Evolutionary conservation across 1,284 basidiomycete genomes (phyloP).

Genomic region (Kwoniella shivajii): DNA sequence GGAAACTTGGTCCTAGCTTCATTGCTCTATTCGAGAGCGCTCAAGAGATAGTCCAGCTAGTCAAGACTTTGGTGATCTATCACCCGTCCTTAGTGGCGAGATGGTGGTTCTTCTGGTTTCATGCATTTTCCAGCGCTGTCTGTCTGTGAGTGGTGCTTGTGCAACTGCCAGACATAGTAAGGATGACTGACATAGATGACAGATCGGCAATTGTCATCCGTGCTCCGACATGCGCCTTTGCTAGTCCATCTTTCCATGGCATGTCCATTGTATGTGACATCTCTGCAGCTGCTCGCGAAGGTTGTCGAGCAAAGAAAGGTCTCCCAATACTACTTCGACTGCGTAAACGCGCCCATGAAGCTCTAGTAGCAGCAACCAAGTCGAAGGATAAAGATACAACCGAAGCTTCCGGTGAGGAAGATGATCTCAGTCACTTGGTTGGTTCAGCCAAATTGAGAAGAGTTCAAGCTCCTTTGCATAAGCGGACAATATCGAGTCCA

Average conservation of each 20-base stretch:
- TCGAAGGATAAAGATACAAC: slow-evolving; percentile 4
- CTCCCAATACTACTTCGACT: slow-evolving; percentile 45
- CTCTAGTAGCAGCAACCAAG: slow-evolving; percentile 24
- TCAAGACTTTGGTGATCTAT: slow-evolving; percentile 50
- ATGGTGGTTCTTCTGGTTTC: slow-evolving; percentile 55
- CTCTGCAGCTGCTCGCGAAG: slow-evolving; percentile 42
- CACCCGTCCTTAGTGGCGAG: slow-evolving; percentile 49
- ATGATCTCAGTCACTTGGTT: slow-evolving; percentile 44
- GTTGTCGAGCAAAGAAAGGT: slow-evolving; percentile 50
- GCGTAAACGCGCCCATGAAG: slow-evolving; percentile 41
- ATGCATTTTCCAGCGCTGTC: slow-evolving; percentile 49
- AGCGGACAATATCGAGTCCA: slow-evolving; percentile 13
- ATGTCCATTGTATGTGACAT: slow-evolving; percentile 51
- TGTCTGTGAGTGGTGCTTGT: slow-evolving; percentile 41
- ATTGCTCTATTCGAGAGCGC: slow-evolving; percentile 48
- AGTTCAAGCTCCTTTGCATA: slow-evolving; percentile 15
- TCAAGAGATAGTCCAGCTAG: slow-evolving; percentile 50
- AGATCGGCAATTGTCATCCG: slow-evolving; percentile 49
- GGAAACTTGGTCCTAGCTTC: slow-evolving; percentile 43
- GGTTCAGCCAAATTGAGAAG: slow-evolving; percentile 34
- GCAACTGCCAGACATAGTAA: background rate
- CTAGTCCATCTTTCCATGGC: slow-evolving; percentile 45
- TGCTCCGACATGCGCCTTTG: slow-evolving; percentile 50
- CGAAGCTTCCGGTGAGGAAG: slow-evolving; percentile 26
- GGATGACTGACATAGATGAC: background rate